Evolutionary conservation across 2,329 filamentous ascomycete species (phyloP).

Genomic region (Ceratocystiopsis sp.): DNA sequence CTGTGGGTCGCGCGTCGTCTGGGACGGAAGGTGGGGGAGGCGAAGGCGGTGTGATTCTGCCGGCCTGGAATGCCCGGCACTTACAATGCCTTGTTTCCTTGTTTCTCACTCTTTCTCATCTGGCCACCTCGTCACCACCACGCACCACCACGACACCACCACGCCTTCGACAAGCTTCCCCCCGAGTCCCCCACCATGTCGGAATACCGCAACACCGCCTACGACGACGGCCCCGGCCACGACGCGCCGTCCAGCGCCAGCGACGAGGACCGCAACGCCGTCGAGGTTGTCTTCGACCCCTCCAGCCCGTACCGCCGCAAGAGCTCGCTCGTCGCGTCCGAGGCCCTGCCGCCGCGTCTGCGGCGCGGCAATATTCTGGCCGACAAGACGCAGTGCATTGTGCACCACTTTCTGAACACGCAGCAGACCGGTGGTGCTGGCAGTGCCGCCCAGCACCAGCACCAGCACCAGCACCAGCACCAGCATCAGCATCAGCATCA

Average conservation of each 20-base stretch:
- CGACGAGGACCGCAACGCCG: conserved; percentile 32
- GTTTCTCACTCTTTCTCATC: no score
- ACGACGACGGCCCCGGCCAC: conserved; percentile 10
- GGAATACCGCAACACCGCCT: not conserved
- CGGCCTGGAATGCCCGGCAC: no score
- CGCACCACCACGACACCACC: not conserved
- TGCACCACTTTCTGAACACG: conserved; percentile 46
- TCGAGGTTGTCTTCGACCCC: conserved; percentile 47
- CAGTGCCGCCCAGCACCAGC: conserved; percentile 10
- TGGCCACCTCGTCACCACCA: not conserved
- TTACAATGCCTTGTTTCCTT: not conserved
- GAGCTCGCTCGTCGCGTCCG: conserved; percentile 42
- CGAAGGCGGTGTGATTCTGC: no score
- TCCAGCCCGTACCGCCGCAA: conserved; percentile 46
- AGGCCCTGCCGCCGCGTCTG: conserved; percentile 22
- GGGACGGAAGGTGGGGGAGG: no score
- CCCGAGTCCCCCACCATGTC: not conserved
- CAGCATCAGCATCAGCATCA: conserved; percentile 1
- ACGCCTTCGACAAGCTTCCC: no score
- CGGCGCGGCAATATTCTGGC: conserved; percentile 12
- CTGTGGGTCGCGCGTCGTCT: not conserved
- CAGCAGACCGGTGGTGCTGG: conserved; percentile 24
- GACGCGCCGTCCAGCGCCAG: conserved; percentile 27
- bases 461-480: conserved; percentile 5
- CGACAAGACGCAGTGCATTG: conserved; percentile 40